Base-by-base conservation (phyloP, 495 filamentous ascomycete species). In the Penicillium silybi region DNA sequence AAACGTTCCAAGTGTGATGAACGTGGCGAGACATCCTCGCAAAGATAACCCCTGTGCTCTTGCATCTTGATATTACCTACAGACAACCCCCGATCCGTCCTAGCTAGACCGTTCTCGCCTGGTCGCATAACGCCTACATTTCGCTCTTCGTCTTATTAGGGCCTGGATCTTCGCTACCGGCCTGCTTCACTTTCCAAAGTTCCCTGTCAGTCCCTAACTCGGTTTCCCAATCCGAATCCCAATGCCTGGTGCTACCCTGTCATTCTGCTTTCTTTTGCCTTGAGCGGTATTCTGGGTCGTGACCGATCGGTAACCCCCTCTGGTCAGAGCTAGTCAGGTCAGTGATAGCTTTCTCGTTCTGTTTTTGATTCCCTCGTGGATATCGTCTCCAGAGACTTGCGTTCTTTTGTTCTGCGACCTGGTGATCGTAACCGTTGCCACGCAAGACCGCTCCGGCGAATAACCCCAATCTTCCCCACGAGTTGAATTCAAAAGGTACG, bases 1-100 rank as follows among this genome's bases (percentile, higher is more conserved):
- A 62, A 46, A 34, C 11, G 40, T 41, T 50, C 46, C 17, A 53
- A 44, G 56, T 63, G 63, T 66, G 63, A 66, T 61, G 59, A 61
- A 64, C 52, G 54, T 64, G 57, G 53, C 48, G 47, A 59, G 38
- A 42, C 22, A 32, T 49, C 25, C 22, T 37, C 18, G 29, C 42
- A 37, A 48, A 34, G 41, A 46, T 40, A 55, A 55, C 38, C 50
- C 55, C 37, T 41, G 9, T 42, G 10, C 27, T 37, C 34, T 43
- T 57, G 42, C 46, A 37, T 50, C 42, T 41, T 47, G 54, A 57
- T 59, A 51, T 45, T 51, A 35, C 40, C 50, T 34, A n/a, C 46
- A 48, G 17, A 19, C 22, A 11, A 29, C 41, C 53, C 53, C 46
- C 44, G 27, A 48, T 45, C 41, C 42, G 34, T 29, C 34, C 42